phyloP scores from a whole-genome alignment of 2,329 filamentous ascomycete species.

The Diaporthe nobilis region DNA sequence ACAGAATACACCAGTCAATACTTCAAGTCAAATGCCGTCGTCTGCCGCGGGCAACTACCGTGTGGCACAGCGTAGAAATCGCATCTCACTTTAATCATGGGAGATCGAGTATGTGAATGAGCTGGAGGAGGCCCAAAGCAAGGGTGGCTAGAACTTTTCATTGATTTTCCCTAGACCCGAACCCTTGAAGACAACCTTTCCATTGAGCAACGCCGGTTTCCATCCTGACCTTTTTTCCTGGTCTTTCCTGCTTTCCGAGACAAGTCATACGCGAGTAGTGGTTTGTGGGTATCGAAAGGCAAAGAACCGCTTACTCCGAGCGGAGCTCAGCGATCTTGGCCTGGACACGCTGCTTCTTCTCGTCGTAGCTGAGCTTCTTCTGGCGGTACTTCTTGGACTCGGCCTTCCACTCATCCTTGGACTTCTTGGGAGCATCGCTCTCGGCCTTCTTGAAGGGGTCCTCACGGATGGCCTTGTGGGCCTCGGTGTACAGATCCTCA shows the following conservation, averaged over 20 bases:
- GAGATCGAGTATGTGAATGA: not conserved
- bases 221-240: conserved; percentile 40
- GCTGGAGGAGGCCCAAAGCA: conserved; percentile 34
- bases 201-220: conserved; percentile 39
- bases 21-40: not conserved
- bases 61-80: not conserved
- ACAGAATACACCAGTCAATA: not conserved
- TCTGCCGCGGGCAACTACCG: not conserved
- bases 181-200: conserved; percentile 42
- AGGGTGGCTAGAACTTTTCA: conserved; percentile 41
- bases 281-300: conserved; percentile 19
- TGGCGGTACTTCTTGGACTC: conserved; percentile 92
- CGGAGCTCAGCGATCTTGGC: conserved; percentile 90
- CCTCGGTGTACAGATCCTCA: conserved; percentile 96
- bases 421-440: conserved; percentile 85
- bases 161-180: conserved; percentile 42
- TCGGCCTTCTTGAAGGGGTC: conserved; percentile 97
- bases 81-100: conserved; percentile 18
- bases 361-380: conserved; percentile 83
- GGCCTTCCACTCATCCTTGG: conserved; percentile 96
- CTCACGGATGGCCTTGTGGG: conserved; percentile 96
- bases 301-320: conserved; percentile 57
- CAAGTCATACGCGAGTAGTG: conserved; percentile 24
- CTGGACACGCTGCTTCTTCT: conserved; percentile 89
- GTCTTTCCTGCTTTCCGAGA: conserved; percentile 33